Conservation (phyloP, 805 yeast genomes). For the Kodamaea leandrae region DNA sequence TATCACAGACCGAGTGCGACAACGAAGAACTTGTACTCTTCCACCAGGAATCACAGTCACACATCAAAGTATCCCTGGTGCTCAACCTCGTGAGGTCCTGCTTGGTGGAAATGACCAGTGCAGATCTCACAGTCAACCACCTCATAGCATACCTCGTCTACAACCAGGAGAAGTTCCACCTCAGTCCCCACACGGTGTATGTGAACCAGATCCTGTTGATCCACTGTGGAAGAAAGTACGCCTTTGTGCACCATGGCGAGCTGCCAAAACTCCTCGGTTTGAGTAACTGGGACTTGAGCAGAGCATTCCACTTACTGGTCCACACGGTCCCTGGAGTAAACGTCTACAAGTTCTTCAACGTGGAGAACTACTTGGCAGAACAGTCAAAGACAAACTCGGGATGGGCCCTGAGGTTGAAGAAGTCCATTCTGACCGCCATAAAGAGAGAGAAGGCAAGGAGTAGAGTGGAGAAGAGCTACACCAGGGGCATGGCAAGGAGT, state of each 20-base stretch:
- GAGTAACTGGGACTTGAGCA: constrained; percentile 6
- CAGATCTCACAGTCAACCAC: constrained; percentile 18
- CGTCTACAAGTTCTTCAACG: constrained; percentile 15
- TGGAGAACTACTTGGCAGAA: constrained; percentile 12
- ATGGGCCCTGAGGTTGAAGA: not conserved
- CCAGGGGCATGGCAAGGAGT: not conserved
- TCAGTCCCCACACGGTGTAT: constrained; percentile 1
- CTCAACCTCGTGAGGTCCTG: constrained; percentile 15
- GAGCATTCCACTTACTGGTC: constrained; percentile 12
- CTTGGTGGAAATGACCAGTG: constrained; percentile 3
- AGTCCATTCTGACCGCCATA: not conserved
- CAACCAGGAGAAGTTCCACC: constrained; percentile 11
- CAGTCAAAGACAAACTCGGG: not conserved
- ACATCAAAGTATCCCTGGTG: constrained; percentile 17
- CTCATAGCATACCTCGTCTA: constrained; percentile 19
- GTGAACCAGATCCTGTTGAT: constrained; percentile 21
- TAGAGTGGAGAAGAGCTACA: not conserved
- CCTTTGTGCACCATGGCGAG: constrained; percentile 1
- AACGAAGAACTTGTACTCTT: constrained; percentile 10
- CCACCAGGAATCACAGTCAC: constrained; percentile 14
- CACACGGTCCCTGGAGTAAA: not conserved
- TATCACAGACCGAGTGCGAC: constrained; percentile 1
- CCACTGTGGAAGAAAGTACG: constrained; percentile 16
- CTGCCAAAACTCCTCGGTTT: constrained; percentile 4
- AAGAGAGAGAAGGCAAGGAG: not conserved